Evolutionary conservation across 2,329 filamentous ascomycete genomes (phyloP).

Genomic region (Phaeosphaeria sp.): DNA sequence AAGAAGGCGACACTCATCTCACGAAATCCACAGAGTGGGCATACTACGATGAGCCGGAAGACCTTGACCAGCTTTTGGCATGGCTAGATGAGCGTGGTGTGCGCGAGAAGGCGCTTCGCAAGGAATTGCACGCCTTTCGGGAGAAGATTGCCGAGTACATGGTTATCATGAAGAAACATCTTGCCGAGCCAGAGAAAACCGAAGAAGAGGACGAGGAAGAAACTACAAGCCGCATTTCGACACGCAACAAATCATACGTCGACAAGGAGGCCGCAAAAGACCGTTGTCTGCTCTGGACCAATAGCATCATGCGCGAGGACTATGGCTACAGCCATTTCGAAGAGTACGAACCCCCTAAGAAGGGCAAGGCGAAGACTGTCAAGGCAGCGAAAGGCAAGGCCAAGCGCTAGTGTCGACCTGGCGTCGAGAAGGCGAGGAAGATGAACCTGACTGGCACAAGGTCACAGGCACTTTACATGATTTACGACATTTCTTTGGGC

Average conservation of each 20-base stretch:
- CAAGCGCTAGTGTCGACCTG: constrained; percentile 19
- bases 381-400: constrained; percentile 39
- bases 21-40: constrained; percentile 84
- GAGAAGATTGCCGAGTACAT: constrained; percentile 81
- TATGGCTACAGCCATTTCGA: constrained; percentile 67
- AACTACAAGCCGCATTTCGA: constrained; percentile 63
- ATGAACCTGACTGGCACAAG: background rate
- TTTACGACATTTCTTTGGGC: constrained; percentile 29
- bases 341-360: constrained; percentile 55
- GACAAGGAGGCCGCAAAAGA: constrained; percentile 61
- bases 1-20: constrained; percentile 84
- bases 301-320: constrained; percentile 65
- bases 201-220: constrained; percentile 55
- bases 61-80: constrained; percentile 77
- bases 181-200: constrained; percentile 61
- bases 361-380: constrained; percentile 51
- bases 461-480: background rate
- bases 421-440: background rate
- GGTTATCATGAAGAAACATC: constrained; percentile 77
- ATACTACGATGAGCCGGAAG: constrained; percentile 81
- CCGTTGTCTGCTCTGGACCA: constrained; percentile 70
- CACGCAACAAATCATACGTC: constrained; percentile 66
- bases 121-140: constrained; percentile 79
- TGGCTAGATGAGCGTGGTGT: constrained; percentile 90
- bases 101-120: constrained; percentile 85